A percentile compares a stretch with the other conserved stretches of the same genome.
Conservation (phyloP, 345 rosid species). For the Pugionium cornutum region DNA sequence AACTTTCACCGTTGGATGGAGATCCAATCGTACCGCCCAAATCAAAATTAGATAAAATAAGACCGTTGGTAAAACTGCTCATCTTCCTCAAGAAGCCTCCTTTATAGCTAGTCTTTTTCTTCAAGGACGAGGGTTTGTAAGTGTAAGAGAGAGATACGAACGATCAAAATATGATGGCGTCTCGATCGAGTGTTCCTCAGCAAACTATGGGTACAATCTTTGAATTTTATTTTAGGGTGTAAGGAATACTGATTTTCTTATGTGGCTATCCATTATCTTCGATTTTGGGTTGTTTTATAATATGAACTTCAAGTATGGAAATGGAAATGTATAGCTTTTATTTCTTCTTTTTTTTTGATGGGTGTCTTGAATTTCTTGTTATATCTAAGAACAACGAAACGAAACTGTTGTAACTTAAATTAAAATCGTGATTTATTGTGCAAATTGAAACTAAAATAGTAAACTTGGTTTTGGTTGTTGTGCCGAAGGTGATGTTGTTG, state of each 20-base stretch:
- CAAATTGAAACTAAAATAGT: too few relatives aligned
- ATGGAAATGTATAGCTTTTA: background rate
- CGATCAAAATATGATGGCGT: slow-evolving; percentile 9
- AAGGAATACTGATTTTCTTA: background rate
- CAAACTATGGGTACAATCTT: slow-evolving; percentile 25
- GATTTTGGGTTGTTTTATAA: background rate
- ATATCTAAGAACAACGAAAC: background rate
- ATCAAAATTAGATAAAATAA: slow-evolving; percentile 22
- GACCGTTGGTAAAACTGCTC: slow-evolving; percentile 29
- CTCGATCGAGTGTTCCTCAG: slow-evolving; percentile 24
- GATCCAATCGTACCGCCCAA: slow-evolving; percentile 7
- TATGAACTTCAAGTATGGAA: background rate
- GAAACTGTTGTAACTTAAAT: background rate
- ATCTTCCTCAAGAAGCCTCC: slow-evolving; percentile 37
- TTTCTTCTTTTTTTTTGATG: slow-evolving; percentile 4
- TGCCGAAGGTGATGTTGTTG: slow-evolving; percentile 17
- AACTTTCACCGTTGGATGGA: slow-evolving; percentile 31
- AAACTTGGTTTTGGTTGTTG: background rate
- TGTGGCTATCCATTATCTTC: background rate
- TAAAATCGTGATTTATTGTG: too few relatives aligned
- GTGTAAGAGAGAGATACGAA: background rate
- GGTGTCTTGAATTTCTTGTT: background rate
- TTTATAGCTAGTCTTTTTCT: background rate
- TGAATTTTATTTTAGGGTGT: background rate
- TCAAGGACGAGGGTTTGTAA: background rate